These are phyloP conservation scores for Mychonastes homosphaera DNA, from an alignment of 139 green algal species.

Conservation along the genomic window DNA sequence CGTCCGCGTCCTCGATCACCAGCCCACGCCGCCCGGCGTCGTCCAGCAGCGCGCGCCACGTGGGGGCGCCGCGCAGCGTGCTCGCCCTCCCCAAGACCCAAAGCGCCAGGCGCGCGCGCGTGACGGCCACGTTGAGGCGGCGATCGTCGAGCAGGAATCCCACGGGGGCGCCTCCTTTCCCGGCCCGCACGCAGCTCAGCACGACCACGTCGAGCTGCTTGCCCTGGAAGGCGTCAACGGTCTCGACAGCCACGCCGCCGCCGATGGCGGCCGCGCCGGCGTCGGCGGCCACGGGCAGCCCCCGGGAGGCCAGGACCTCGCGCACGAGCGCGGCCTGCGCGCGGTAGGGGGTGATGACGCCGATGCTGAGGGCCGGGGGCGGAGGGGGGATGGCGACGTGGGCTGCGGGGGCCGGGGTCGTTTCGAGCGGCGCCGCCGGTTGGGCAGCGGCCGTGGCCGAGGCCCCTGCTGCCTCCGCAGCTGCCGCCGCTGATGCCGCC, in stretches of 20 bases:
- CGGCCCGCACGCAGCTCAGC: conserved; percentile 71
- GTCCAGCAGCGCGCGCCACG: conserved; percentile 49
- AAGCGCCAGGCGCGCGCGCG: conserved; percentile 56
- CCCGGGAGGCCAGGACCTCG: too few species aligned
- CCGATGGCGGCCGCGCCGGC: conserved; percentile 29
- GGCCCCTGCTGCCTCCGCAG: conserved; percentile 6
- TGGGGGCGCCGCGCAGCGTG: conserved; percentile 37
- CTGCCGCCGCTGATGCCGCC: background rate
- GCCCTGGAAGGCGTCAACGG: conserved; percentile 81
- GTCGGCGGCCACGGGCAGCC: too few species aligned
- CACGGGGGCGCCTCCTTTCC: conserved; percentile 14
- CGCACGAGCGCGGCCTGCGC: conserved; percentile 56
- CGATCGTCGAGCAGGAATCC: conserved; percentile 74
- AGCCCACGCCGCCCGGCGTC: conserved; percentile 32
- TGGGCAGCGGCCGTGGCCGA: background rate
- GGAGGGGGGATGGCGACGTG: background rate
- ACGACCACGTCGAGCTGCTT: conserved; percentile 91
- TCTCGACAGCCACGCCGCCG: conserved; percentile 66
- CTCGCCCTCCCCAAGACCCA: conserved; percentile 61
- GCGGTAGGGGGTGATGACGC: conserved; percentile 81
- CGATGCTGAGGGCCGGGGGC: conserved; percentile 36
- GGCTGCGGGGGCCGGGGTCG: too few species aligned
- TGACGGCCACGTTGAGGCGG: conserved; percentile 84
- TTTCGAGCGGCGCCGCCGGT: too few species aligned
- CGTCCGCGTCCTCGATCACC: conserved; percentile 42